phyloP scores from a whole-genome alignment of 2,329 filamentous ascomycete genomes.

The Paracamarosporium sp. region DNA sequence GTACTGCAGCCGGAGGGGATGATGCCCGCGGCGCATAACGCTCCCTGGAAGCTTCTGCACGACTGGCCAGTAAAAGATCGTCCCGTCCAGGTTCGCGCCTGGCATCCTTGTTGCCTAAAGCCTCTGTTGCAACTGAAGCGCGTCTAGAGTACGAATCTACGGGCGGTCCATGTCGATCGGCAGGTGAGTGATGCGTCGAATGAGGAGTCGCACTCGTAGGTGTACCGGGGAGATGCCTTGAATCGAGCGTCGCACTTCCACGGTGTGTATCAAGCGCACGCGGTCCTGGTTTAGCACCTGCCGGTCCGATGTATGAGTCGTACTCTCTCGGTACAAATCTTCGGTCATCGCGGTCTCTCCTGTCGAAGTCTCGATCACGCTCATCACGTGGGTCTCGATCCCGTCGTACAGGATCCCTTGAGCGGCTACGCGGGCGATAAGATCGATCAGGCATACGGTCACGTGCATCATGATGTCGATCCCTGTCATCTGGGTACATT shows the following conservation, averaged over 20 bases:
- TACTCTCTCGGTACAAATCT: constrained; percentile 55
- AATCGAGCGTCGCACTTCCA: constrained; percentile 31
- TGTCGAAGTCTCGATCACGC: constrained; percentile 45
- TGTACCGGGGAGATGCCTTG: constrained; percentile 40
- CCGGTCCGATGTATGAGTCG: constrained; percentile 49
- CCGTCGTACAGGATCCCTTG: constrained; percentile 63
- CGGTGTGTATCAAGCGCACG: constrained; percentile 41
- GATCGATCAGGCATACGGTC: constrained; percentile 48
- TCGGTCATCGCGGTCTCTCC: constrained; percentile 50
- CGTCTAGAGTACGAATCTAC: constrained; percentile 45
- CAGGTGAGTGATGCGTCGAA: constrained; percentile 38
- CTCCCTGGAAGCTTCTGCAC: constrained; percentile 54
- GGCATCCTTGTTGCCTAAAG: constrained; percentile 37
- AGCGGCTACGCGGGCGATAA: constrained; percentile 69
- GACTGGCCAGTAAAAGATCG: constrained; percentile 53
- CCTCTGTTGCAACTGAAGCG: constrained; percentile 44
- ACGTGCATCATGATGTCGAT: constrained; percentile 55
- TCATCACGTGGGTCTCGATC: constrained; percentile 56
- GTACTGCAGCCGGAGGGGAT: constrained; percentile 62
- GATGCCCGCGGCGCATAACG: constrained; percentile 56
- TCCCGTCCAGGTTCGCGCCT: constrained; percentile 51
- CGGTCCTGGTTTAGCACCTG: constrained; percentile 37
- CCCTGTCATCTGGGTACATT: constrained; percentile 55
- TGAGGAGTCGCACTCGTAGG: constrained; percentile 43
- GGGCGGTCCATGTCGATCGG: constrained; percentile 39